phyloP scores from a whole-genome alignment of 208 protist genomes.

The Trypanosoma grayi region DNA sequence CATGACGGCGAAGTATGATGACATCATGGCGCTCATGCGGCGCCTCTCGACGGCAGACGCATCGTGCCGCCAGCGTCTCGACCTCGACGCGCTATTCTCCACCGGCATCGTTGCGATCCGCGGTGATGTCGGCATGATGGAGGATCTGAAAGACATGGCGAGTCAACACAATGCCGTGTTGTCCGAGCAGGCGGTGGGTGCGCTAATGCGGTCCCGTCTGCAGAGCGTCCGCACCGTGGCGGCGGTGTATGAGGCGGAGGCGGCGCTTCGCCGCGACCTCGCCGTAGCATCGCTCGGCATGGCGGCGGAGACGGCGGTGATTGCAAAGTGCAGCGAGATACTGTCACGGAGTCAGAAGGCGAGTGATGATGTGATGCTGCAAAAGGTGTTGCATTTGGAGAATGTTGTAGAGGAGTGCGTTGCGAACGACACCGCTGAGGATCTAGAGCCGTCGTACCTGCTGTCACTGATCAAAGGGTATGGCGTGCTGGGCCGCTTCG shows the following conservation, averaged over 20 bases:
- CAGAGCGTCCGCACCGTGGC: constrained; percentile 29
- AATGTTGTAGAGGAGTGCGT: constrained; percentile 57
- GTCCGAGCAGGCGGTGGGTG: constrained; percentile 55
- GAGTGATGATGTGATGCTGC: constrained; percentile 75
- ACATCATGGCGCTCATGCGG: constrained; percentile 37
- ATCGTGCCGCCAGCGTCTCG: constrained; percentile 6
- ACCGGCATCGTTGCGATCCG: constrained; percentile 43
- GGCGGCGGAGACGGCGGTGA: constrained; percentile 65
- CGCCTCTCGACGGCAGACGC: constrained; percentile 13
- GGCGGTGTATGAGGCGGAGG: constrained; percentile 67
- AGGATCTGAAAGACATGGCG: constrained; percentile 38
- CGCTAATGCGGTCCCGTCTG: constrained; percentile 39
- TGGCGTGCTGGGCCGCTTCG: constrained; percentile 73
- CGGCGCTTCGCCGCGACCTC: constrained; percentile 41
- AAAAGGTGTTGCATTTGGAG: constrained; percentile 73
- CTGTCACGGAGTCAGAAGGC: constrained; percentile 43
- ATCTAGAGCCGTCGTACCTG: constrained; percentile 60
- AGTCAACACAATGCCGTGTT: constrained; percentile 26
- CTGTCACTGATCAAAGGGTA: constrained; percentile 79
- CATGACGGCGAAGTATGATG: constrained; percentile 45
- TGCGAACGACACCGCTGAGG: constrained; percentile 53
- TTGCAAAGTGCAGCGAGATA: constrained; percentile 76
- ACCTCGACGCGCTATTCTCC: constrained; percentile 52
- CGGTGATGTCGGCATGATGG: constrained; percentile 30
- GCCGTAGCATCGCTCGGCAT: constrained; percentile 47